Percentiles rank a stretch among this genome's conserved stretches.
These are phyloP conservation scores for Paratinospora sagittata DNA, from an alignment of 164 flowering plant genomes.

Conservation along the genomic window DNA sequence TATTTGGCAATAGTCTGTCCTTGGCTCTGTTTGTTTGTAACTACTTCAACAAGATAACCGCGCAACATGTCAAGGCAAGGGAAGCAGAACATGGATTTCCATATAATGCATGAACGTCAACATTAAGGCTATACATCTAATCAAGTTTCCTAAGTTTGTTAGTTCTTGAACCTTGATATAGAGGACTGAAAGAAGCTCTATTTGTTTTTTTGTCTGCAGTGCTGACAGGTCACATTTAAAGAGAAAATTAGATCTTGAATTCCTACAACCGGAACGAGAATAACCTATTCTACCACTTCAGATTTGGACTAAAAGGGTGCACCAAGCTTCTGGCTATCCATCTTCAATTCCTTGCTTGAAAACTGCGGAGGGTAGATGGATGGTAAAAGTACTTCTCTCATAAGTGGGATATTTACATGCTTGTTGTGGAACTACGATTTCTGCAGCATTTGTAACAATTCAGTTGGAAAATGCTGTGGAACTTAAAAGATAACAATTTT, in stretches of 20 bases:
- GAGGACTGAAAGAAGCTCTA: neutral
- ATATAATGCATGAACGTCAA: neutral
- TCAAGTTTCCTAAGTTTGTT: neutral
- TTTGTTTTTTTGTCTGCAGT: conserved; percentile 36
- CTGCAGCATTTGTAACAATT: neutral
- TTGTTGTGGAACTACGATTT: neutral
- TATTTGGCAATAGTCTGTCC: no score
- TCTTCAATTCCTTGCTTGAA: neutral
- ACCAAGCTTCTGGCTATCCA: neutral
- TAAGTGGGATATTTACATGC: neutral
- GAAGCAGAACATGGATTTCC: no score
- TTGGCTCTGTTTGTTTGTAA: neutral
- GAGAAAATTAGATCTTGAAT: conserved; percentile 80
- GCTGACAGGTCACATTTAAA: conserved; percentile 81
- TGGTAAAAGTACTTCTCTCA: neutral
- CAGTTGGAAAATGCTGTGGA: neutral
- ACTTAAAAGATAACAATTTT: neutral
- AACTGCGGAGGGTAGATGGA: neutral
- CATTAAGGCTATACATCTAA: neutral
- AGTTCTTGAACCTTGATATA: neutral
- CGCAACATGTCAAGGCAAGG: no score
- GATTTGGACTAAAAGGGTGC: neutral
- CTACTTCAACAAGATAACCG: neutral
- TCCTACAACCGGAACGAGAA: conserved; percentile 34
- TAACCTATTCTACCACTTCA: neutral